Percentiles rank a stretch among this genome's conserved stretches.
phyloP scores from a whole-genome alignment of 768 basidiomycete species.

The Boletus speciosus region DNA sequence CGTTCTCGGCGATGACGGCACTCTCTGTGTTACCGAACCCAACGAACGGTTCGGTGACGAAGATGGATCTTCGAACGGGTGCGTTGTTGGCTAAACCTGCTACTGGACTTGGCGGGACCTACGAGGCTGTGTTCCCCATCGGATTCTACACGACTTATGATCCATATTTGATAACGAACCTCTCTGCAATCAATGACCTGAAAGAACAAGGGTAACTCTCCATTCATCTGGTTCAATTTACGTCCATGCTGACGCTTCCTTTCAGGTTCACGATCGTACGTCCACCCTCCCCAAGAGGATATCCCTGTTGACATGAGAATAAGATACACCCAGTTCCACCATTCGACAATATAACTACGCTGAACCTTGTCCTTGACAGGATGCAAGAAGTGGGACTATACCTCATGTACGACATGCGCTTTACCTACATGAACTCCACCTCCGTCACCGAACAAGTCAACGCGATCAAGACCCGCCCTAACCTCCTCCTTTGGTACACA shows the following conservation, averaged over 20 bases:
- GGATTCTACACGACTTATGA: conserved; percentile 45
- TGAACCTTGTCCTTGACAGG: conserved; percentile 57
- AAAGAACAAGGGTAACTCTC: conserved; percentile 29
- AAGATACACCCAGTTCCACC: conserved; percentile 70
- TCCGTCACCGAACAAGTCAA: conserved; percentile 68
- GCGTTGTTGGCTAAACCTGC: conserved; percentile 51
- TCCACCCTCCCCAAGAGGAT: not conserved
- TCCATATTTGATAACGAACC: conserved; percentile 22
- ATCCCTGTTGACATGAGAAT: not conserved
- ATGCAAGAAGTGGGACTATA: conserved; percentile 71
- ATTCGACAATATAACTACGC: conserved; percentile 55
- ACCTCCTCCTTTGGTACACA: conserved; percentile 72
- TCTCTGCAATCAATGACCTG: conserved; percentile 30
- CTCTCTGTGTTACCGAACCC: conserved; percentile 51
- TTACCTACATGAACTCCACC: conserved; percentile 61
- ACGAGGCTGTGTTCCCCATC: conserved; percentile 48
- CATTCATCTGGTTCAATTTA: not conserved
- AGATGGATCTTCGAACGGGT: conserved; percentile 60
- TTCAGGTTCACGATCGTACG: conserved; percentile 32
- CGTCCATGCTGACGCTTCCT: not conserved
- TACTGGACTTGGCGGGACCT: conserved; percentile 46
- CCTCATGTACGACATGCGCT: conserved; percentile 83
- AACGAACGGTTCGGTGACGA: conserved; percentile 54
- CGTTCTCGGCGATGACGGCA: conserved; percentile 41
- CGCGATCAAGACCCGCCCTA: conserved; percentile 59